Base-by-base conservation (phyloP, 2,329 filamentous ascomycete genomes). In the Diaporthe vaccinii region DNA sequence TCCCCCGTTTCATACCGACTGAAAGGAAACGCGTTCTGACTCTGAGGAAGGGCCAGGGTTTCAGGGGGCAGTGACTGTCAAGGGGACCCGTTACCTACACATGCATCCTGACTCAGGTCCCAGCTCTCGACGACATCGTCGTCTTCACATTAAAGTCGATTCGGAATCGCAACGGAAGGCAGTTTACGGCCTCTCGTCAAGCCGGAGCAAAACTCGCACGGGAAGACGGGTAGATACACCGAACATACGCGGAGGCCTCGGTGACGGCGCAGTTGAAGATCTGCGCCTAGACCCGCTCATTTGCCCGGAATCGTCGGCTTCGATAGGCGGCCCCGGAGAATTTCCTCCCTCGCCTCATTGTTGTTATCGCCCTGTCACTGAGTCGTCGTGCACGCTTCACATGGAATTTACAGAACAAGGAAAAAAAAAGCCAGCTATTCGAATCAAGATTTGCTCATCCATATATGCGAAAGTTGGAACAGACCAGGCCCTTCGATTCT, bases 221-320 rank as follows among this genome's bases (percentile, higher is more conserved):
- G 46, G 4, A 17, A 68, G 28, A 22, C 65, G 46, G 65, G 12
- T 15, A 68, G 20, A 8, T 8, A 39, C 15, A 55, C 49, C 9
- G n/a, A 41, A 20, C 49, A 69, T 49, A 14, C 31, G 3, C 65
- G 65, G 65, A 68, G 46, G 65, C 65, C 65, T 69, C 49, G 65
- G 65, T 17, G 49, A 41, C 61, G 61, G 61, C 41, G 28, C 28
- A 46, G 17, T 22, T 20, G 31, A 31, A 55, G 65, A 68, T 53
- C 25, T 39, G 34, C 49, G 4, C 12, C 22, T 39, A 15, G 65
- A 31, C 34, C 65, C 49, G 34, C 65, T 69, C 49, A 41, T 22
- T 36, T 41, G 4, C 41, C 65, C 65, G 46, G 65, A 41, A 41
- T 39, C 41, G 17, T 53, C 65, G 34, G 49, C 34, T 69, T 28